Conservation (phyloP, 352 stramenopile genomes). For the Pythium biforme region DNA sequence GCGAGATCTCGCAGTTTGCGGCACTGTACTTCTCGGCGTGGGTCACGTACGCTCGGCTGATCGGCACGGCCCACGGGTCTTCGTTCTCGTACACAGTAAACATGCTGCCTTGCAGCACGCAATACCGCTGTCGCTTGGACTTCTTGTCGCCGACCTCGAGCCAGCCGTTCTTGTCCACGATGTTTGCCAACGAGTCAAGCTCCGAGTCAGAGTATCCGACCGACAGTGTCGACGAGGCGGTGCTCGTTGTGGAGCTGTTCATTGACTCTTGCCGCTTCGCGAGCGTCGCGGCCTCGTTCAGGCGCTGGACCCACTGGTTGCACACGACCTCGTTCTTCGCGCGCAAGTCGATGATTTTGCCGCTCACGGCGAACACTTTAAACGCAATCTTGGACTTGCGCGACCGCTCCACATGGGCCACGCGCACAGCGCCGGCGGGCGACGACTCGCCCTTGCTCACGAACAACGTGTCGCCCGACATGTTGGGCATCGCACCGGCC, state of each 20-base stretch:
- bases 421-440: slow-evolving; percentile 62
- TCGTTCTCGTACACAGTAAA: slow-evolving; percentile 84
- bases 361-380: slow-evolving; percentile 78
- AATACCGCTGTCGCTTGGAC: slow-evolving; percentile 68
- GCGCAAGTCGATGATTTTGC: slow-evolving; percentile 81
- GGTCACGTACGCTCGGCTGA: slow-evolving; percentile 75
- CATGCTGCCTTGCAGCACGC: slow-evolving; percentile 77
- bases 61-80: slow-evolving; percentile 74
- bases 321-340: slow-evolving; percentile 77
- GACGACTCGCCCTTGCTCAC: slow-evolving; percentile 72
- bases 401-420: slow-evolving; percentile 74
- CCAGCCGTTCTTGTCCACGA: slow-evolving; percentile 81
- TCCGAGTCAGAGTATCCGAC: slow-evolving; percentile 69
- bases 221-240: slow-evolving; percentile 61
- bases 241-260: slow-evolving; percentile 73
- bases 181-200: slow-evolving; percentile 65
- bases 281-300: slow-evolving; percentile 64
- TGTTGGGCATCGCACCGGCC: slow-evolving; percentile 52
- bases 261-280: slow-evolving; percentile 77
- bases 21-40: slow-evolving; percentile 62
- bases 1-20: slow-evolving; percentile 55
- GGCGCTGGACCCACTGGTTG: slow-evolving; percentile 69
- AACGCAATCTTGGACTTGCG: slow-evolving; percentile 80
- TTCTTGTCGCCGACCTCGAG: slow-evolving; percentile 78
- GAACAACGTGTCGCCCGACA: slow-evolving; percentile 63